Base-by-base conservation (phyloP, 2,329 filamentous ascomycete species). In the Dactylellina drechsleri region DNA sequence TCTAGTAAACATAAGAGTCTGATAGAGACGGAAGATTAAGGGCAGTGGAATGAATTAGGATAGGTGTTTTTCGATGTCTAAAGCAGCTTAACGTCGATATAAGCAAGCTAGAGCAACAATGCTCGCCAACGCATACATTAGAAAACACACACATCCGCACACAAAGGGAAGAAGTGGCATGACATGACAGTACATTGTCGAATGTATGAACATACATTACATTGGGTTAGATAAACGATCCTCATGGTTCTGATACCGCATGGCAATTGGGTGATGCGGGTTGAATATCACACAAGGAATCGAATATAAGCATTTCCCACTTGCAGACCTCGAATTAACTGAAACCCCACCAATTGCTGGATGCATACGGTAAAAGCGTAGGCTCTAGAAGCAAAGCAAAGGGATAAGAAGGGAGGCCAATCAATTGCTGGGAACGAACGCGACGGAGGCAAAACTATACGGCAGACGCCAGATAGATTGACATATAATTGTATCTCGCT, bases 391-490 rank as follows among this genome's bases (percentile, higher is more conserved):
- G 16, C 13, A 13, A 18, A n/a, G 43, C 13, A 18, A 47, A 47
- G 13, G 15, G 43, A 47, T n/a, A 47, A 16, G 43, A 47, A 43
- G 26, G 23, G 31, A 10, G 31, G 31, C 31, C 31, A 36, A 36
- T 36, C 31, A 36, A 36, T 36, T 50, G 36, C 45, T 45, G 43
- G 16, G 23, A 52, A 62, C 47, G 28, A 64, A 50, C 41, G 66
- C 66, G 66, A 70, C 57, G 66, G 66, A 64, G 66, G 66, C 66
- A 64, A 71, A 65, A 62, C 15, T 43, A 71, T 59, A 58, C 45
- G 52, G 66, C 41, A 65, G 66, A 20, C 40, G 47, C 36, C 23
- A 12, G 20, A 45, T 23, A 23, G 20, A 40, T 47, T 6, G 40
- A 2, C 40, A 43, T 43, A 43, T 43, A 12, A 43, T n/a, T 23